These are phyloP conservation scores for Tanacetum coccineum DNA, from an alignment of 129 eudicot species.

Conservation along the genomic window DNA sequence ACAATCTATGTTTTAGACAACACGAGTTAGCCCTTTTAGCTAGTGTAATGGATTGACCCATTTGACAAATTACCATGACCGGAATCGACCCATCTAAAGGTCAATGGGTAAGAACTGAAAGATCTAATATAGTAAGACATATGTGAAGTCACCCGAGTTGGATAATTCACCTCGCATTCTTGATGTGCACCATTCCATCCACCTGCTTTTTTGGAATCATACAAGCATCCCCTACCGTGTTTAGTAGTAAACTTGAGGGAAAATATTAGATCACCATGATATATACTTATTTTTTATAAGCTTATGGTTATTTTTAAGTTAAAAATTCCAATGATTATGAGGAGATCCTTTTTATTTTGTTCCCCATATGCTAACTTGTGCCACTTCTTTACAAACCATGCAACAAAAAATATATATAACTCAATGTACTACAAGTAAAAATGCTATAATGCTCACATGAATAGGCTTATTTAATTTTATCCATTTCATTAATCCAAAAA, in stretches of 20 bases:
- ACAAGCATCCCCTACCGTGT: slow-evolving; percentile 18
- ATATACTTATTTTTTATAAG: slow-evolving; percentile 28
- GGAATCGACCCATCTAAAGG: neutral
- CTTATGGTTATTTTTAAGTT: slow-evolving; percentile 23
- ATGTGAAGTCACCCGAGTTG: neutral
- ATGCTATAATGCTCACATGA: no score
- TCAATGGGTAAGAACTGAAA: neutral
- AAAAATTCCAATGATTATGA: slow-evolving; percentile 22
- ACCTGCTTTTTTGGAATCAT: slow-evolving; percentile 24
- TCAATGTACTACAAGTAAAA: no score
- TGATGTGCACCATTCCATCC: slow-evolving; percentile 28
- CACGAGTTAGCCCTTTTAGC: no score
- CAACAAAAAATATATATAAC: neutral
- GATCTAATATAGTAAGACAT: neutral
- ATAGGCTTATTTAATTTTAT: no score
- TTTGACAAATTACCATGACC: neutral
- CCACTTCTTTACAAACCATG: slow-evolving; percentile 22
- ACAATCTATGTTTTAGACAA: no score
- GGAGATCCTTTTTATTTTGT: slow-evolving; percentile 19
- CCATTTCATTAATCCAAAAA: no score
- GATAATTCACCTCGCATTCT: slow-evolving; percentile 17
- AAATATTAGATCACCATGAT: slow-evolving; percentile 28
- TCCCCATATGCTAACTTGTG: slow-evolving; percentile 33
- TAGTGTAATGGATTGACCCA: no score
- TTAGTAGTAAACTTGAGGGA: slow-evolving; percentile 26